These are phyloP conservation scores for Eimeria falciformis DNA, from an alignment of 169 alveolate genomes.

Conservation along the genomic window DNA sequence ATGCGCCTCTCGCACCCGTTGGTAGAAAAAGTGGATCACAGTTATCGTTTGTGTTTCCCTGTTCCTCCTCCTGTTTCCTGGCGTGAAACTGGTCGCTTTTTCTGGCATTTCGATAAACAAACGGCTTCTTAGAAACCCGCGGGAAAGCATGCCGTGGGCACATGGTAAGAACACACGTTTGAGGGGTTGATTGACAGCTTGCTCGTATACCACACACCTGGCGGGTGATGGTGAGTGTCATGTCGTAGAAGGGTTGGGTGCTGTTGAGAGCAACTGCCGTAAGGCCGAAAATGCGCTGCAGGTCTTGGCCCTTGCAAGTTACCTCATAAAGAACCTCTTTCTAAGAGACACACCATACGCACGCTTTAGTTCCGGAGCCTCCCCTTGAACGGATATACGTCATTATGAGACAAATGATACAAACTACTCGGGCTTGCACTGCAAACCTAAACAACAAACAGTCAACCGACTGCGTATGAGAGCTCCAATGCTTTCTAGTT, in stretches of 20 bases:
- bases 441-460: too few species aligned
- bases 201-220: neutral
- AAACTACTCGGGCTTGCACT: too few species aligned
- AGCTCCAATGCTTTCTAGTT: too few species aligned
- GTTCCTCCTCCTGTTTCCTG: neutral
- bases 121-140: neutral
- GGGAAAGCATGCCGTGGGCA: neutral
- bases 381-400: too few species aligned
- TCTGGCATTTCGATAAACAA: neutral
- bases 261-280: slow-evolving; percentile 33
- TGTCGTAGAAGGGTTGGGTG: slow-evolving; percentile 62
- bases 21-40: neutral
- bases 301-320: slow-evolving; percentile 12
- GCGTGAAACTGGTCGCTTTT: neutral
- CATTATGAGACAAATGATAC: too few species aligned
- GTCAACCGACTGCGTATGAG: too few species aligned
- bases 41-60: neutral
- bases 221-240: slow-evolving; percentile 50
- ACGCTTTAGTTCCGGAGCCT: too few species aligned
- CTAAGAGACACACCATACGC: neutral
- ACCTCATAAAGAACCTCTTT: neutral
- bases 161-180: neutral
- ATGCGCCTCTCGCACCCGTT: neutral
- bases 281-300: slow-evolving; percentile 59
- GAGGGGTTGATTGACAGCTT: neutral